phyloP scores from a whole-genome alignment of 768 basidiomycete genomes.

The Tremella fuciformis region DNA sequence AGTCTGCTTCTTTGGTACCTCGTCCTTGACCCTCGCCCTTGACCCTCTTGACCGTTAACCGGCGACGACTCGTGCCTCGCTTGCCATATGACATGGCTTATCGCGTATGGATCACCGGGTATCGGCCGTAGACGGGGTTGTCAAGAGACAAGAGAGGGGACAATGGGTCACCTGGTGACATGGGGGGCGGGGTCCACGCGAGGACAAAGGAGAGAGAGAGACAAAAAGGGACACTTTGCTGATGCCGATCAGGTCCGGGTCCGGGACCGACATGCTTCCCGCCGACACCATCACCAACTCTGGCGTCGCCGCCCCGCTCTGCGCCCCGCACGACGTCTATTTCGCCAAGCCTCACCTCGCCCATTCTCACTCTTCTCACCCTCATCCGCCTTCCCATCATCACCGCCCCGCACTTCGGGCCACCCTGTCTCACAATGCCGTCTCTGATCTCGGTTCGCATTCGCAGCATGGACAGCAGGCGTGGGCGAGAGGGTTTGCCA shows the following conservation, averaged over 20 bases:
- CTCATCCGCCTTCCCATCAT: neutral
- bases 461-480: neutral
- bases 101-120: slow-evolving; percentile 6
- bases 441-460: neutral
- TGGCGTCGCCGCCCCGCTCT: no score
- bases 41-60: neutral
- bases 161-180: no score
- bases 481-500: no score
- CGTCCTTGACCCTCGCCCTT: neutral
- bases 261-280: neutral
- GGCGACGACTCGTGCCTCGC: neutral
- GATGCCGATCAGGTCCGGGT: slow-evolving; percentile 6
- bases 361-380: neutral
- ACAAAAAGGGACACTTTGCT: neutral
- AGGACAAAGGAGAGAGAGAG: no score
- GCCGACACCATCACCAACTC: neutral
- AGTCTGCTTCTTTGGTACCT: slow-evolving; percentile 1
- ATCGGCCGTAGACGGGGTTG: no score
- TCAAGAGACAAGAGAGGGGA: no score
- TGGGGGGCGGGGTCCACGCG: no score
- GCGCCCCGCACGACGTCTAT: no score
- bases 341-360: neutral
- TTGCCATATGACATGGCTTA: neutral
- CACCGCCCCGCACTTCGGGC: neutral
- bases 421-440: neutral